Conservation (phyloP, 805 yeast species). For the Schwanniomyces pseudopolymorphus region DNA sequence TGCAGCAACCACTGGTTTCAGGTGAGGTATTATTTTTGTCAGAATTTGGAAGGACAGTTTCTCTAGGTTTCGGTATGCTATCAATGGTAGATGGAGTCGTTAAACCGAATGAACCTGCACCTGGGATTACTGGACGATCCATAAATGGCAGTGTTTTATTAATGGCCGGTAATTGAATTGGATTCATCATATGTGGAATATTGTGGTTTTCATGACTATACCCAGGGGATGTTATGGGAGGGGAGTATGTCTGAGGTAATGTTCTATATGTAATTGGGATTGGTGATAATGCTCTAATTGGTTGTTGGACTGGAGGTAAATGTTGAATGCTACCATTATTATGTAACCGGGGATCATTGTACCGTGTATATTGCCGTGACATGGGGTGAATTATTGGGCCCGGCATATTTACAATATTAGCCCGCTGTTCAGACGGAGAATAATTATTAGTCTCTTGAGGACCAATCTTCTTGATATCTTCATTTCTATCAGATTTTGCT, state of each 20-base stretch:
- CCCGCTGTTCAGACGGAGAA: background rate
- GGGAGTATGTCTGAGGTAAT: slow-evolving; percentile 1
- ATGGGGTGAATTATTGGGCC: background rate
- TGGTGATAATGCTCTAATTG: slow-evolving; percentile 6
- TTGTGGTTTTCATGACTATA: background rate
- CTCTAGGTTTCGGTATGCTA: background rate
- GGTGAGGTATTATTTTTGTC: background rate
- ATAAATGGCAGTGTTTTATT: background rate
- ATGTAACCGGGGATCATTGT: slow-evolving; percentile 33
- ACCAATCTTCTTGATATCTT: background rate
- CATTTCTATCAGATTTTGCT: background rate
- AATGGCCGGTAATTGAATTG: background rate
- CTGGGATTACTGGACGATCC: background rate
- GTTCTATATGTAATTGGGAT: background rate
- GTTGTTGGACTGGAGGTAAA: slow-evolving; percentile 34
- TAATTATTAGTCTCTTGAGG: background rate
- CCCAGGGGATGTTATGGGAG: background rate
- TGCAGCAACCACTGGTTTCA: background rate
- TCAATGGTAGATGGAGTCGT: background rate
- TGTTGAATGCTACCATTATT: slow-evolving; percentile 45
- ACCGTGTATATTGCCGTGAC: slow-evolving; percentile 22
- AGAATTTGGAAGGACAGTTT: background rate
- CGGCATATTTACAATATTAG: background rate
- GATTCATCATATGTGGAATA: background rate
- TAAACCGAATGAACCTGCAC: background rate